Evolutionary conservation across 2,329 filamentous ascomycete species (phyloP).

Genomic region (Hypoxylon sp.): DNA sequence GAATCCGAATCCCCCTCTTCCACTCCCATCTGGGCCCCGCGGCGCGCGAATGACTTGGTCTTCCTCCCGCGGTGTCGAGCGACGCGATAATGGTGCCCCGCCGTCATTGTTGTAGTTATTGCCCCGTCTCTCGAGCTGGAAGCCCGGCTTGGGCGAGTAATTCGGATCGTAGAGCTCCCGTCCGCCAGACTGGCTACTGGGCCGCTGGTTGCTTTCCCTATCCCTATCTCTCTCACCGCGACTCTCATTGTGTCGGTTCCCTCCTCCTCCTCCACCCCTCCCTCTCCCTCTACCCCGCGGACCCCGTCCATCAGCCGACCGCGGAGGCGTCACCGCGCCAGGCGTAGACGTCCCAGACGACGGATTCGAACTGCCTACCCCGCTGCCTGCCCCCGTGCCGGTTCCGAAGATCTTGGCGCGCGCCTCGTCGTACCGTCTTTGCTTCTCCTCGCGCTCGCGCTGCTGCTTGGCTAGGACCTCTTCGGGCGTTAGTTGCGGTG

Average conservation of each 20-base stretch:
- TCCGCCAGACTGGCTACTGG: constrained; percentile 54
- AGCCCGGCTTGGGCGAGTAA: constrained; percentile 75
- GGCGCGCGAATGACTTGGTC: constrained; percentile 81
- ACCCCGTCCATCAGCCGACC: constrained; percentile 62
- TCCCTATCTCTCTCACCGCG: constrained; percentile 49
- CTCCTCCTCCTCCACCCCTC: constrained; percentile 56
- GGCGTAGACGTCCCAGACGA: constrained; percentile 73
- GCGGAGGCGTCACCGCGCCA: constrained; percentile 73
- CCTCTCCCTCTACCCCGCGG: constrained; percentile 65
- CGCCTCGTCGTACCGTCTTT: constrained; percentile 89
- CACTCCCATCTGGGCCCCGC: constrained; percentile 82
- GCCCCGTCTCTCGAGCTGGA: constrained; percentile 61
- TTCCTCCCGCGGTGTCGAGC: constrained; percentile 68
- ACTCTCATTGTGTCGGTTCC: constrained; percentile 52
- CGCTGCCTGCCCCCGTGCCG: not conserved
- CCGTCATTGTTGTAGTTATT: constrained; percentile 52
- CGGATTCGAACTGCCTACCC: constrained; percentile 56
- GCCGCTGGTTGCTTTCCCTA: constrained; percentile 48
- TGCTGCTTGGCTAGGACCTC: constrained; percentile 84
- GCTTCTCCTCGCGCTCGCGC: constrained; percentile 88
- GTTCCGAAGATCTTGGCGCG: constrained; percentile 87
- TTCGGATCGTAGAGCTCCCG: constrained; percentile 84
- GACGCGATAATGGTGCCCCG: constrained; percentile 57
- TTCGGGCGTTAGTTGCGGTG: constrained; percentile 77
- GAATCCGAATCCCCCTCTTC: constrained; percentile 85